A percentile compares a stretch with the other conserved stretches of the same genome.
Evolutionary conservation across 768 basidiomycete genomes (phyloP).

Genomic region (Auriscalpium orientale): DNA sequence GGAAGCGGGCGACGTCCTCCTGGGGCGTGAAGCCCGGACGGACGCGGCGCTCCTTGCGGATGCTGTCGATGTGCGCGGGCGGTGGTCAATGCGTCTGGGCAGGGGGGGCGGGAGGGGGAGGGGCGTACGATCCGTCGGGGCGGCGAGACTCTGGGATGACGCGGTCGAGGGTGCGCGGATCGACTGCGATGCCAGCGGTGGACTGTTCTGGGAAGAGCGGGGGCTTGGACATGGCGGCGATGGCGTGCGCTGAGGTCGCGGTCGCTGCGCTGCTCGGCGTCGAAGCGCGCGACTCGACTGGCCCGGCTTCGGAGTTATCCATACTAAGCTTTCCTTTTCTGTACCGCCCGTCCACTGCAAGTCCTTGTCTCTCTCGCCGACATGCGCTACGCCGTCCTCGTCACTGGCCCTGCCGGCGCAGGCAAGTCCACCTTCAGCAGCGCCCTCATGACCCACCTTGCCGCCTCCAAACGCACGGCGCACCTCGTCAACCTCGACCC

Average conservation of each 20-base stretch:
- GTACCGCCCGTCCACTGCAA: neutral
- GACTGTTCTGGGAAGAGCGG: slow-evolving; percentile 66
- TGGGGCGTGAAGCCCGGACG: slow-evolving; percentile 92
- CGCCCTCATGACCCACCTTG: slow-evolving; percentile 84
- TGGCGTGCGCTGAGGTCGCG: neutral
- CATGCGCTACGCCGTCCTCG: slow-evolving; percentile 86
- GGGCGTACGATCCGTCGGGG: slow-evolving; percentile 75
- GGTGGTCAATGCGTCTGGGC: slow-evolving; percentile 1
- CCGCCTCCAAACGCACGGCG: slow-evolving; percentile 68
- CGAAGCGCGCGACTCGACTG: too few relatives aligned
- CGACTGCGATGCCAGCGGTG: slow-evolving; percentile 72
- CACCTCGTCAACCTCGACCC: slow-evolving; percentile 98
- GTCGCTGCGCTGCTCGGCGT: too few relatives aligned
- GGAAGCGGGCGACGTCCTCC: slow-evolving; percentile 86
- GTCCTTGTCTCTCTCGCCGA: neutral
- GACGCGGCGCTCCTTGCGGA: slow-evolving; percentile 84
- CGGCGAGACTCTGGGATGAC: slow-evolving; percentile 82
- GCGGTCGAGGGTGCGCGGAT: slow-evolving; percentile 80
- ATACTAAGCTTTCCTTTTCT: neutral
- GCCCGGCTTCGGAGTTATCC: neutral
- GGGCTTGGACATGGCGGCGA: slow-evolving; percentile 33
- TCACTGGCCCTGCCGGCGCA: slow-evolving; percentile 95
- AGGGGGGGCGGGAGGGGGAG: slow-evolving; percentile 1
- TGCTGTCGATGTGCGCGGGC: slow-evolving; percentile 33
- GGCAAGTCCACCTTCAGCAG: slow-evolving; percentile 94